Conservation (phyloP, 2,329 filamentous ascomycete species). For the Ceratocystis eucalypticola region DNA sequence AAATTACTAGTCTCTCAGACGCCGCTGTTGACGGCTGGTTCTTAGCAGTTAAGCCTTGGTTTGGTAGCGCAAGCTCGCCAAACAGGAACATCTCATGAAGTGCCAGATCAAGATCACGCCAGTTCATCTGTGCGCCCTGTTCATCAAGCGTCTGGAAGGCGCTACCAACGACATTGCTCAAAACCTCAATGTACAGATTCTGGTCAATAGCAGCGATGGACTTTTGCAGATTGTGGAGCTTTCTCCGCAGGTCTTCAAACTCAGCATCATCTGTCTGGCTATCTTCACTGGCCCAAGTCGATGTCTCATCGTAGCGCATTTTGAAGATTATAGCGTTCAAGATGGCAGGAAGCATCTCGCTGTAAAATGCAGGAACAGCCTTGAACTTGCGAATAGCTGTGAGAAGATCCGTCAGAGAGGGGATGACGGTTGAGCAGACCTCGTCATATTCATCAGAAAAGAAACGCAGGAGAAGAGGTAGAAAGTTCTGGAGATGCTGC, state of each 20-base stretch:
- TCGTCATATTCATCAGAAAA: constrained; percentile 98
- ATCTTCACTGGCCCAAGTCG: constrained; percentile 83
- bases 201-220: constrained; percentile 84
- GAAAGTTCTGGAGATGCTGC: constrained; percentile 66
- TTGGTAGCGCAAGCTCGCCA: constrained; percentile 82
- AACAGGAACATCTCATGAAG: constrained; percentile 93
- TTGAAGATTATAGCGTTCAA: constrained; percentile 85
- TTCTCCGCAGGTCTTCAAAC: constrained; percentile 85
- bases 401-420: constrained; percentile 80
- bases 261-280: constrained; percentile 95
- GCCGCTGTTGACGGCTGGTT: constrained; percentile 67
- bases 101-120: constrained; percentile 88
- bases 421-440: constrained; percentile 89
- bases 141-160: constrained; percentile 73
- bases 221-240: constrained; percentile 81
- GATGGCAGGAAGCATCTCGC: constrained; percentile 73
- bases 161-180: constrained; percentile 75
- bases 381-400: constrained; percentile 77
- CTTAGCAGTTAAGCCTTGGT: constrained; percentile 76
- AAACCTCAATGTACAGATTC: constrained; percentile 69
- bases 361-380: constrained; percentile 58
- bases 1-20: constrained; percentile 67
- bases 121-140: constrained; percentile 64
- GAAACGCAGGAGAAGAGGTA: constrained; percentile 79
- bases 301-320: constrained; percentile 95